phyloP scores from a whole-genome alignment of 2,329 filamentous ascomycete genomes.

The Zarea fungicola region DNA sequence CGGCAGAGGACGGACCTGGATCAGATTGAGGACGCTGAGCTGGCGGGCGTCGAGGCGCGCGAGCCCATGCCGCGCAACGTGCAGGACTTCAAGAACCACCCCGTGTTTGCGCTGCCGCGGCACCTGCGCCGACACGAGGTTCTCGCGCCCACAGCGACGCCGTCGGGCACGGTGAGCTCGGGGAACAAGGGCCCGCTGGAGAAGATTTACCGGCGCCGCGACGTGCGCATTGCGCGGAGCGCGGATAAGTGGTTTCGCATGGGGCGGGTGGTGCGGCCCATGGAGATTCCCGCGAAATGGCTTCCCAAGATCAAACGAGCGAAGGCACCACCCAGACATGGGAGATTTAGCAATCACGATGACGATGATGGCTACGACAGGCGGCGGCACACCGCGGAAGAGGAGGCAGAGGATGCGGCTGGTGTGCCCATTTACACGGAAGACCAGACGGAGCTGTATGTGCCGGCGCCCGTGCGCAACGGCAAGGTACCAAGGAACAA shows the following conservation, averaged over 20 bases:
- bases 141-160: slow-evolving; percentile 61
- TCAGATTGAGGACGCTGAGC: slow-evolving; percentile 74
- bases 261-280: slow-evolving; percentile 70
- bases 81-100: slow-evolving; percentile 82
- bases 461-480: slow-evolving; percentile 67
- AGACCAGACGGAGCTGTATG: slow-evolving; percentile 67
- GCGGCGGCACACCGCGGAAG: slow-evolving; percentile 20
- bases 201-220: slow-evolving; percentile 72
- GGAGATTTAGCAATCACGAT: too few species aligned
- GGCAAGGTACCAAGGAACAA: slow-evolving; percentile 83
- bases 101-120: slow-evolving; percentile 75
- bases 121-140: slow-evolving; percentile 83
- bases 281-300: slow-evolving; percentile 79
- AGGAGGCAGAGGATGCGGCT: slow-evolving; percentile 23
- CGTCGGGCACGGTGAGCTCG: slow-evolving; percentile 71
- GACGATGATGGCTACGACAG: slow-evolving; percentile 25
- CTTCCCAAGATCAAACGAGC: slow-evolving; percentile 45
- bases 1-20: slow-evolving; percentile 58
- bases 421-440: slow-evolving; percentile 55
- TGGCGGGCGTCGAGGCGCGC: slow-evolving; percentile 63
- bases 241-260: slow-evolving; percentile 88
- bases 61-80: slow-evolving; percentile 86
- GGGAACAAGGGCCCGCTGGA: slow-evolving; percentile 62
- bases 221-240: slow-evolving; percentile 73
- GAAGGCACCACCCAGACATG: slow-evolving; percentile 15